These are phyloP conservation scores for Taphrina wiesneri DNA, from an alignment of 1,139 yeast species.

Conservation along the genomic window DNA sequence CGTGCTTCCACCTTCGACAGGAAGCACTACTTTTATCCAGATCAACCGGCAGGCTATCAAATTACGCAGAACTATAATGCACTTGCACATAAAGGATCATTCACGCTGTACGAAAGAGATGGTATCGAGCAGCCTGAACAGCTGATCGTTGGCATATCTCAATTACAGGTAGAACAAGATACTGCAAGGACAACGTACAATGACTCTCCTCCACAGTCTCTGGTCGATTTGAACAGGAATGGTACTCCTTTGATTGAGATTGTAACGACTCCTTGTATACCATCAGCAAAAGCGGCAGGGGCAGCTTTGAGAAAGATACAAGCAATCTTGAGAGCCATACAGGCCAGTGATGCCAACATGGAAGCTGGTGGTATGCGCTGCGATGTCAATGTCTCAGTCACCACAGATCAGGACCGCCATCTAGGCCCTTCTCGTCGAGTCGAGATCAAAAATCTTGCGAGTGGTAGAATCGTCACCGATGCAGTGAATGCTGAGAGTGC, in stretches of 20 bases:
- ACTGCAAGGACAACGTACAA: conserved; percentile 80
- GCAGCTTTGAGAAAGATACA: conserved; percentile 82
- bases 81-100: conserved; percentile 64
- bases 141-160: conserved; percentile 43
- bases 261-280: conserved; percentile 88
- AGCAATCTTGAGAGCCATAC: conserved; percentile 63
- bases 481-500: conserved; percentile 76
- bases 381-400: conserved; percentile 85
- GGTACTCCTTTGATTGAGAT: conserved; percentile 86
- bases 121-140: conserved; percentile 49
- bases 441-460: conserved; percentile 85
- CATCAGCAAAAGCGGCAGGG: conserved; percentile 64
- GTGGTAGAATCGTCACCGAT: conserved; percentile 73
- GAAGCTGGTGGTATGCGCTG: conserved; percentile 95
- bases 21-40: conserved; percentile 94
- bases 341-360: conserved; percentile 82
- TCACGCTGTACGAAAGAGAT: conserved; percentile 58
- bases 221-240: conserved; percentile 77
- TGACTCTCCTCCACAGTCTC: conserved; percentile 43
- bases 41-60: conserved; percentile 95
- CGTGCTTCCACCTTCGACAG: conserved; percentile 72
- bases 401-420: conserved; percentile 43
- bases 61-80: conserved; percentile 88
- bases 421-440: conserved; percentile 54
- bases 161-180: conserved; percentile 53